These are phyloP conservation scores for Trichoderma atroviride DNA, from an alignment of 2,329 filamentous ascomycete genomes.

Conservation along the genomic window DNA sequence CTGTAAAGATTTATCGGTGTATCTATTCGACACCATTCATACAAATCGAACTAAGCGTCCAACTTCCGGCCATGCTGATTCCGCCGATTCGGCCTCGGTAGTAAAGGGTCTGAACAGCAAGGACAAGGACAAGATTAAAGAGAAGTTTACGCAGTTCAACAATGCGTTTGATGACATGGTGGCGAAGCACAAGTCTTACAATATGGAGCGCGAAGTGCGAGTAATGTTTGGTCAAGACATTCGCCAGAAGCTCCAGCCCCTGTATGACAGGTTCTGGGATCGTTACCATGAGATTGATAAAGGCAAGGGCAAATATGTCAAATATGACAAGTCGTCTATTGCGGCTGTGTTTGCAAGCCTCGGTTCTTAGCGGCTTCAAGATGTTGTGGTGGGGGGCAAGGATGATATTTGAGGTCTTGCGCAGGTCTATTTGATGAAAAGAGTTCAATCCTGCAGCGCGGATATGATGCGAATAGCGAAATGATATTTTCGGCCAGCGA, in stretches of 20 bases:
- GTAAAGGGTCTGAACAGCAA: slow-evolving; percentile 83
- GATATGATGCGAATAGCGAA: neutral
- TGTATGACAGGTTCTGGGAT: slow-evolving; percentile 96
- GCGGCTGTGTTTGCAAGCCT: slow-evolving; percentile 64
- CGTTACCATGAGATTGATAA: slow-evolving; percentile 97
- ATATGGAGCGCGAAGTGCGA: slow-evolving; percentile 90
- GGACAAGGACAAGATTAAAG: slow-evolving; percentile 94
- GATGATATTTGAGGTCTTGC: neutral
- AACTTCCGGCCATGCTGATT: slow-evolving; percentile 75
- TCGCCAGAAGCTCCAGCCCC: slow-evolving; percentile 86
- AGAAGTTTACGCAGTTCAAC: slow-evolving; percentile 94
- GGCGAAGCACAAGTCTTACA: slow-evolving; percentile 75
- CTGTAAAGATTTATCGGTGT: slow-evolving; percentile 84
- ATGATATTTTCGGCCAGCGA: neutral
- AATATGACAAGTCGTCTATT: slow-evolving; percentile 88
- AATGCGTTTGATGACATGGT: slow-evolving; percentile 87
- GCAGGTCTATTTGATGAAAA: neutral
- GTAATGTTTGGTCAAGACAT: slow-evolving; percentile 80
- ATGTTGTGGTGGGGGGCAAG: neutral
- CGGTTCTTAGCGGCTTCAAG: slow-evolving; percentile 30
- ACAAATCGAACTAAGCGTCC: slow-evolving; percentile 77
- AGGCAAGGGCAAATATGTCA: slow-evolving; percentile 96
- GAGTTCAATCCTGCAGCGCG: neutral
- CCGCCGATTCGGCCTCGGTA: slow-evolving; percentile 79
- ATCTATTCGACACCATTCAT: slow-evolving; percentile 88